Evolutionary conservation across 1,284 basidiomycete genomes (phyloP), one percentile per base, ranked within the genome.

Genomic region (Quambalaria eucalypti): DNA sequence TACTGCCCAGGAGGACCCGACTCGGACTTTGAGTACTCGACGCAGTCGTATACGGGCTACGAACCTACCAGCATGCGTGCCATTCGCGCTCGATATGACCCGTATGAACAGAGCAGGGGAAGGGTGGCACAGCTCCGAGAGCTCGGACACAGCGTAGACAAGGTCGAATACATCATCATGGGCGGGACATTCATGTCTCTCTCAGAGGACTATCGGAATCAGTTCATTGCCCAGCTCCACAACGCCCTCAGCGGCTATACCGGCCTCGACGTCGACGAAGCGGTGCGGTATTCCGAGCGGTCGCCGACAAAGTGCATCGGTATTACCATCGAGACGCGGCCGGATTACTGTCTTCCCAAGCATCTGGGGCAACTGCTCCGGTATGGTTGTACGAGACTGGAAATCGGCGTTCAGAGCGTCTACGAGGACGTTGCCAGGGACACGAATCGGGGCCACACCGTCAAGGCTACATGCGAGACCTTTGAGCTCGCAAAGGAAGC

Each of bases 141-240:
- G 73, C 79, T 99, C 14, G 95, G 95, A 1, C 95, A 98, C 77
- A 91, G 83, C 67, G 93, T 97, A 1, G 95, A 98, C 79, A 99
- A 98, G 82, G 87, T 98, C 48, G 93, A 98, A 76, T 97, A 97
- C 74, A 98, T 98, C 60, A 82, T 98, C 68, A 99, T 99, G 93
- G 95, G 93, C 30, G 93, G 93, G 46, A 99, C 93, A 3, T 98
- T 99, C 78, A 96, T 99, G 92, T 95, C 90, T 68, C 91, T 97
- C 84, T 87, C 92, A 23, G 90, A 97, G 77, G 88, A 90, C 44
- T 98, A 99, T 75, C 83, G 93, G 55, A 85, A 85, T 66, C 85
- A 87, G 61, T 99, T 99, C 70, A 84, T 98, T 56, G 92, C 93
- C 0, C 92, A 97, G 62, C 81, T 99, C 50, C 95, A 98, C 77